A percentile compares a stretch with the other conserved stretches of the same genome.
phyloP scores from a whole-genome alignment of 2,329 filamentous ascomycete genomes.

The Botrytis elliptica region DNA sequence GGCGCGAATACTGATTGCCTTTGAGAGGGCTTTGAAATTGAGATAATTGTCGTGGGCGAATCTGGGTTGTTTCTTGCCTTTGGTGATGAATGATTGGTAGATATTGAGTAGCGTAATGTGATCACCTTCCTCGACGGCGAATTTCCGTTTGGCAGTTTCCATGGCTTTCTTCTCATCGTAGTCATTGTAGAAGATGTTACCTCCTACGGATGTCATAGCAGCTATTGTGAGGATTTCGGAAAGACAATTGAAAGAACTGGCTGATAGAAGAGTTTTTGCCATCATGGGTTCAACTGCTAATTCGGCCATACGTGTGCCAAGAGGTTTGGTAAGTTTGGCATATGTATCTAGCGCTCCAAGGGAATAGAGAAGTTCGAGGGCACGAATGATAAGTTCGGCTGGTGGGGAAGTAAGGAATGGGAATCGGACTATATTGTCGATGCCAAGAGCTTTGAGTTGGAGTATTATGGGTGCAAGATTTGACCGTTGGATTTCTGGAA shows the following conservation, averaged over 20 bases:
- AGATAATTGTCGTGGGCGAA: slow-evolving; percentile 87
- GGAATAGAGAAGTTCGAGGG: slow-evolving; percentile 82
- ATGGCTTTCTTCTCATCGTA: slow-evolving; percentile 73
- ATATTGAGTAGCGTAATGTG: slow-evolving; percentile 90
- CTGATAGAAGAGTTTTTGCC: slow-evolving; percentile 79
- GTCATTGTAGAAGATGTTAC: slow-evolving; percentile 78
- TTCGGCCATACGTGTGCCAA: slow-evolving; percentile 91
- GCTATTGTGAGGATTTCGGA: slow-evolving; percentile 88
- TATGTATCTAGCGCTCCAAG: slow-evolving; percentile 85
- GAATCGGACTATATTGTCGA: slow-evolving; percentile 91
- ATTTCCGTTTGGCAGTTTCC: slow-evolving; percentile 74
- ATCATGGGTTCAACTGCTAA: slow-evolving; percentile 94
- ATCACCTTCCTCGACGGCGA: slow-evolving; percentile 90
- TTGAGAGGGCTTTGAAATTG: slow-evolving; percentile 80
- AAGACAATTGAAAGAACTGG: slow-evolving; percentile 72
- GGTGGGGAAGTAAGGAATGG: slow-evolving; percentile 86
- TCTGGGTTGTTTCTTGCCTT: slow-evolving; percentile 75
- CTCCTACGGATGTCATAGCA: slow-evolving; percentile 87
- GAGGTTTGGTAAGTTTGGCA: slow-evolving; percentile 81
- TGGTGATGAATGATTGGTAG: slow-evolving; percentile 84
- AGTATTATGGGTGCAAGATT: slow-evolving; percentile 86
- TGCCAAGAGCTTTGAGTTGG: slow-evolving; percentile 90
- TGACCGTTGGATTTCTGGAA: slow-evolving; percentile 88
- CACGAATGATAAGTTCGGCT: slow-evolving; percentile 78
- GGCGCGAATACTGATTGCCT: slow-evolving; percentile 80